Base-by-base conservation (phyloP, 2,329 filamentous ascomycete species). In the Coniochaeta hoffmannii region DNA sequence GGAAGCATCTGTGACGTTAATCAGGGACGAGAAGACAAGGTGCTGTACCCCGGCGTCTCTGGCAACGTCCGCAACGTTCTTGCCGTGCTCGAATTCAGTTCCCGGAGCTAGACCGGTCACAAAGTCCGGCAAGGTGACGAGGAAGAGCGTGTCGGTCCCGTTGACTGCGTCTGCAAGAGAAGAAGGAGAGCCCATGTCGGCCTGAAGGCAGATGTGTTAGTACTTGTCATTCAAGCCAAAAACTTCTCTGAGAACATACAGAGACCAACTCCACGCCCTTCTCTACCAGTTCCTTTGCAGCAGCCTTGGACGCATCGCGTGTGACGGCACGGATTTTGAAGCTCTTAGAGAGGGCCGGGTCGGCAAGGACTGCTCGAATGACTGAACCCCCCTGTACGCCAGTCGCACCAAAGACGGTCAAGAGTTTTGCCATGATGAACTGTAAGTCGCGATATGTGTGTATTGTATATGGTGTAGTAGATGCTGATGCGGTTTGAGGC, bases 381-480 rank as follows among this genome's bases (percentile, higher is more conserved):
- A 80, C 74, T 30, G 75, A 76, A 34, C 73, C 73, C 41, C 77
- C 78, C 63, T 81, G 77, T 58, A 72, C 71, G 55, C 76, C 76
- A 2, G 76, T 78, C 53, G 74, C 74, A 26, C 76, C 76, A 52
- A 78, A 77, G n/a, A 76, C 72, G 12, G 65, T 66, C 14, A 72
- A 54, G 44, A 53, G 32, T 15, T 53, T 53, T 8, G 50, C 24
- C 50, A 53, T 53, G 32, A 14, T 53, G 17, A 15, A n/a, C n/a
- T n/a, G 17, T 7, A 22, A 6, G 11, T 22, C 1, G 17, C 10
- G 36, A 41, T 17, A 36, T 36, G n/a, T n/a, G n/a, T n/a, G n/a
- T n/a, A n/a, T n/a, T n/a, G n/a, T n/a, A n/a, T n/a, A n/a, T n/a
- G n/a, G n/a, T n/a, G n/a, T n/a, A n/a, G n/a, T n/a, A n/a, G n/a